Percentiles rank a stretch among this genome's conserved stretches.
phyloP scores from a whole-genome alignment of 2,329 filamentous ascomycete genomes.

The Leptographium flavum region DNA sequence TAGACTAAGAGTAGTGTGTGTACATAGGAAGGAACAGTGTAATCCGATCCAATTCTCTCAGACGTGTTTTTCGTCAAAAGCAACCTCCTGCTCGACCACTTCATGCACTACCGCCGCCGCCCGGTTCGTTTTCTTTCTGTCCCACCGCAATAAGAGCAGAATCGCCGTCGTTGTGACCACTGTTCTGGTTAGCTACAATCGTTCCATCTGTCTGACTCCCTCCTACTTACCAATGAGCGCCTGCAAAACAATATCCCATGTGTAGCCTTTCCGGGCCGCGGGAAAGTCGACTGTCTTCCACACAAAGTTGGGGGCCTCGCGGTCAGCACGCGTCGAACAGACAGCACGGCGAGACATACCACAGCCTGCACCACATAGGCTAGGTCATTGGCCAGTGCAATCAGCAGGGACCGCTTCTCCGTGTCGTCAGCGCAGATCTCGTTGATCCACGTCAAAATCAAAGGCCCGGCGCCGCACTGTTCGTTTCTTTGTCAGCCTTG shows the following conservation, averaged over 20 bases:
- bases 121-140: too few relatives aligned
- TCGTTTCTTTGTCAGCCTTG: not conserved
- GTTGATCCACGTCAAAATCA: constrained; percentile 21
- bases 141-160: too few relatives aligned
- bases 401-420: constrained; percentile 15
- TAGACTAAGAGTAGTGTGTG: too few relatives aligned
- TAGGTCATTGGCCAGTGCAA: constrained; percentile 14
- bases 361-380: constrained; percentile 17
- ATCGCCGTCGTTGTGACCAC: too few relatives aligned
- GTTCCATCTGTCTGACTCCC: too few relatives aligned
- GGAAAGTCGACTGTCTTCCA: constrained; percentile 27
- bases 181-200: too few relatives aligned
- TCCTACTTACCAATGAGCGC: constrained; percentile 18
- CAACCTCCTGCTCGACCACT: too few relatives aligned
- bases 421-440: constrained; percentile 14
- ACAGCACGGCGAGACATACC: constrained; percentile 9
- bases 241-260: constrained; percentile 21
- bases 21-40: too few relatives aligned
- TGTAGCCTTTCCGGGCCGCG: constrained; percentile 21
- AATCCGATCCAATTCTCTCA: too few relatives aligned
- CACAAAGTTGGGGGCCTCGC: constrained; percentile 23
- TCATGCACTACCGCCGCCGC: too few relatives aligned
- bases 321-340: not conserved
- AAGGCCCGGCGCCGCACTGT: constrained; percentile 20
- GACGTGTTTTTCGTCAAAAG: too few relatives aligned